These are phyloP conservation scores for Furcasterigmium sp. DNA, from an alignment of 2,329 filamentous ascomycete genomes.

Conservation along the genomic window DNA sequence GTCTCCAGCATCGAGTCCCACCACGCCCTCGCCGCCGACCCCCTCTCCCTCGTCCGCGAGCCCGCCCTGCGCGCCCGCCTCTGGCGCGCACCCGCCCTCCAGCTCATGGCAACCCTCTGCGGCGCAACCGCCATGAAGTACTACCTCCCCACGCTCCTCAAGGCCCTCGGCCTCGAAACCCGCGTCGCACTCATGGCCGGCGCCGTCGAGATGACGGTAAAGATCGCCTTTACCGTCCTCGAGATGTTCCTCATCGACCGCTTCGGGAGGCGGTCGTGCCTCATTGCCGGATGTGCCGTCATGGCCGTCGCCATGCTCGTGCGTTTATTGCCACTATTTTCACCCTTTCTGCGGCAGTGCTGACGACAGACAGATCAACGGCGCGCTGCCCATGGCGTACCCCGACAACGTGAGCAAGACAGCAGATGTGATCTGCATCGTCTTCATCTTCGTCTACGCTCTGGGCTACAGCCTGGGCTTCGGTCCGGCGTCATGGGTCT, in stretches of 20 bases:
- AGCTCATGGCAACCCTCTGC: conserved; percentile 57
- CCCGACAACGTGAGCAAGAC: conserved; percentile 40
- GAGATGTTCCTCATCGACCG: conserved; percentile 54
- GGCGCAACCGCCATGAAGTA: conserved; percentile 57
- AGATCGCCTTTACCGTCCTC: conserved; percentile 49
- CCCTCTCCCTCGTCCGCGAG: conserved; percentile 44
- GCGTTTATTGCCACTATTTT: conserved; percentile 11
- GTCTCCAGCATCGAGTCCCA: conserved; percentile 33
- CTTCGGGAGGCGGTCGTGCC: conserved; percentile 41
- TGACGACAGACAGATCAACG: conserved; percentile 40
- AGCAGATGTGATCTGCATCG: conserved; percentile 45
- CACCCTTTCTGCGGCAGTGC: background rate
- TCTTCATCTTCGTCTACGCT: conserved; percentile 54
- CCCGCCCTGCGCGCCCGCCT: conserved; percentile 42
- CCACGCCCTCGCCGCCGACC: conserved; percentile 26
- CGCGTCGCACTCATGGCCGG: conserved; percentile 45
- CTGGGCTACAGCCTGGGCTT: conserved; percentile 54
- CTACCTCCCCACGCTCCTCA: conserved; percentile 49
- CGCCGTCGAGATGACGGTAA: conserved; percentile 51
- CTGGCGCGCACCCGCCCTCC: conserved; percentile 51
- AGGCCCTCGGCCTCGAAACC: conserved; percentile 41
- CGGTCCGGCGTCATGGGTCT: conserved; percentile 53
- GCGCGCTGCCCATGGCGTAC: conserved; percentile 43
- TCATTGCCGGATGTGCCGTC: conserved; percentile 42
- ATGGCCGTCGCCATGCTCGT: conserved; percentile 51